Percentiles rank a stretch among this genome's conserved stretches.
These are phyloP conservation scores for Bipolaris sorokiniana DNA, from an alignment of 2,329 filamentous ascomycete species.

Conservation along the genomic window DNA sequence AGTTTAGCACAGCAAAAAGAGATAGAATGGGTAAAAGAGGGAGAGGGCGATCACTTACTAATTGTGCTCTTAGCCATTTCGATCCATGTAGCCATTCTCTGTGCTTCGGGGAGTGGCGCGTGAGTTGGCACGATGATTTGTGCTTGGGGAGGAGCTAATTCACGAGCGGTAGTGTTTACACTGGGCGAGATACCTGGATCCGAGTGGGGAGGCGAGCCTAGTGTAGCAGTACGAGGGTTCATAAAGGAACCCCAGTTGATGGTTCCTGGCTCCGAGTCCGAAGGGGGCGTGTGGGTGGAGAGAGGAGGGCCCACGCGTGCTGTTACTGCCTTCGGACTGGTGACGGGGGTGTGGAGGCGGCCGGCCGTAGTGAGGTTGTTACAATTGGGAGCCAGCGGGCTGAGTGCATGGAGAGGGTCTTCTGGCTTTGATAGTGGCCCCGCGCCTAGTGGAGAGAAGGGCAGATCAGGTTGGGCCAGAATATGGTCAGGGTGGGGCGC, in stretches of 20 bases:
- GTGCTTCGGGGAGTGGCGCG: constrained; percentile 27
- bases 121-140: constrained; percentile 37
- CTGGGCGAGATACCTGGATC: constrained; percentile 46
- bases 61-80: constrained; percentile 39
- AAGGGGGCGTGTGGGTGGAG: constrained; percentile 55
- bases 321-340: constrained; percentile 31
- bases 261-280: constrained; percentile 52
- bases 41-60: constrained; percentile 33
- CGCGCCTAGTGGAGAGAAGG: constrained; percentile 43
- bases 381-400: constrained; percentile 36
- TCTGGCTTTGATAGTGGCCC: constrained; percentile 49
- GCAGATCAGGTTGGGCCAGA: constrained; percentile 29
- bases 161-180: constrained; percentile 28
- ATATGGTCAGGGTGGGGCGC: constrained; percentile 54
- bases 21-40: neutral
- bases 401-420: constrained; percentile 50
- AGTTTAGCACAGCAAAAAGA: constrained; percentile 14
- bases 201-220: constrained; percentile 50
- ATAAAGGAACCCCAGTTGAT: constrained; percentile 50
- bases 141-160: constrained; percentile 30
- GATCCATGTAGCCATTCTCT: constrained; percentile 42
- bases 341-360: constrained; percentile 20
- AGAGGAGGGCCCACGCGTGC: constrained; percentile 44
- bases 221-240: constrained; percentile 42
- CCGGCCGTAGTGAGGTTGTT: constrained; percentile 23